phyloP scores from a whole-genome alignment of 768 basidiomycete genomes.

The Calocybe indica region DNA sequence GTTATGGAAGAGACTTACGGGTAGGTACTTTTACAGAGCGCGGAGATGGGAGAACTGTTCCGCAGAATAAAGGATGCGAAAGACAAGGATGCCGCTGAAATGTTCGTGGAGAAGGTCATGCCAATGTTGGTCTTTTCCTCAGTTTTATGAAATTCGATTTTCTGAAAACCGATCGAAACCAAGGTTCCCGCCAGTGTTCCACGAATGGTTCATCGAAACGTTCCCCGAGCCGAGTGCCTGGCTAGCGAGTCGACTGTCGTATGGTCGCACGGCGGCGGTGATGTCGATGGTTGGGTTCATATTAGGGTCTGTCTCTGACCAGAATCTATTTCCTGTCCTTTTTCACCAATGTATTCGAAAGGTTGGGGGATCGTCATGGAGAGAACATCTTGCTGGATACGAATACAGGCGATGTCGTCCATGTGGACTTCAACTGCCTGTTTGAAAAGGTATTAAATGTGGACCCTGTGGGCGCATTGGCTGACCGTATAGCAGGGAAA shows the following conservation, averaged over 20 bases:
- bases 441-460: slow-evolving; percentile 76
- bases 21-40: slow-evolving; percentile 22
- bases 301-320: slow-evolving; percentile 58
- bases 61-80: slow-evolving; percentile 41
- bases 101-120: slow-evolving; percentile 53
- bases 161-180: background rate
- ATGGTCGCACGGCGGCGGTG: slow-evolving; percentile 87
- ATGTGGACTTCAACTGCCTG: slow-evolving; percentile 97
- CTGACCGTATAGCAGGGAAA: slow-evolving; percentile 46
- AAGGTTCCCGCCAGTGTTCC: slow-evolving; percentile 83
- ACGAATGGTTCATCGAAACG: slow-evolving; percentile 95
- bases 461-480: background rate
- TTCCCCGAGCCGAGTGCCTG: slow-evolving; percentile 97
- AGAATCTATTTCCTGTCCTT: background rate
- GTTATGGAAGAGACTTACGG: background rate
- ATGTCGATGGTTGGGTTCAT: slow-evolving; percentile 99
- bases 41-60: slow-evolving; percentile 41
- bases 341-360: slow-evolving; percentile 19
- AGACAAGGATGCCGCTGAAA: slow-evolving; percentile 44
- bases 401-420: slow-evolving; percentile 85
- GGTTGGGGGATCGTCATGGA: slow-evolving; percentile 95
- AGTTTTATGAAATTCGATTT: background rate
- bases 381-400: slow-evolving; percentile 94
- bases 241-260: slow-evolving; percentile 83
- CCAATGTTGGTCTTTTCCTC: slow-evolving; percentile 32